phyloP scores from a whole-genome alignment of 805 yeast species.

The Saccharomycopsis vini region DNA sequence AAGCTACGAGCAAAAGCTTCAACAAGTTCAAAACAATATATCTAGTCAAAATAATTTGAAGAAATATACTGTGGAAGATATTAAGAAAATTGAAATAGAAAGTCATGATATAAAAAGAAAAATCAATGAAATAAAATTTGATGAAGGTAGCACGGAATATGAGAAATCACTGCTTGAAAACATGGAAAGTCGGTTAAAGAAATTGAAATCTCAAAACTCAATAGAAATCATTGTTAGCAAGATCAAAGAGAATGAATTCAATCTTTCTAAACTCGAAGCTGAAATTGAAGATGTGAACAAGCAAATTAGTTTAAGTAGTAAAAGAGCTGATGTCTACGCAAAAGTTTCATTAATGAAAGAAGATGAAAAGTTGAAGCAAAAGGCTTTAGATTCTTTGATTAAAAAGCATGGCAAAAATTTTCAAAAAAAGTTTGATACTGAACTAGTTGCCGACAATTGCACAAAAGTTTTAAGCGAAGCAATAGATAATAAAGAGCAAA shows the following conservation, averaged over 20 bases:
- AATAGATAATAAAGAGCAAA: constrained; percentile 15
- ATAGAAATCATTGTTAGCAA: constrained; percentile 27
- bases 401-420: constrained; percentile 24
- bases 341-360: constrained; percentile 39
- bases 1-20: not conserved
- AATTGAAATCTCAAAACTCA: constrained; percentile 24
- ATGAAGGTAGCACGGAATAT: constrained; percentile 37
- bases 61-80: constrained; percentile 35
- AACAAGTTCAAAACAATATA: constrained; percentile 2
- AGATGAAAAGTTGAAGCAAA: constrained; percentile 27
- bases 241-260: constrained; percentile 31
- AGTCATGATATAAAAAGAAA: constrained; percentile 31
- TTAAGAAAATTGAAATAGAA: constrained; percentile 28
- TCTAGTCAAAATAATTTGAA: constrained; percentile 15
- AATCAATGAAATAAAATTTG: constrained; percentile 25
- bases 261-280: constrained; percentile 31
- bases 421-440: constrained; percentile 16
- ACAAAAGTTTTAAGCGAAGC: constrained; percentile 14
- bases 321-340: constrained; percentile 52
- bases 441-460: constrained; percentile 19
- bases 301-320: constrained; percentile 42
- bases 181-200: constrained; percentile 29
- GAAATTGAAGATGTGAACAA: constrained; percentile 45
- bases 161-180: constrained; percentile 35
- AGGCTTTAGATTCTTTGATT: constrained; percentile 26